phyloP scores from a whole-genome alignment of 257 asterid species.

The Marsdenia floribunda region DNA sequence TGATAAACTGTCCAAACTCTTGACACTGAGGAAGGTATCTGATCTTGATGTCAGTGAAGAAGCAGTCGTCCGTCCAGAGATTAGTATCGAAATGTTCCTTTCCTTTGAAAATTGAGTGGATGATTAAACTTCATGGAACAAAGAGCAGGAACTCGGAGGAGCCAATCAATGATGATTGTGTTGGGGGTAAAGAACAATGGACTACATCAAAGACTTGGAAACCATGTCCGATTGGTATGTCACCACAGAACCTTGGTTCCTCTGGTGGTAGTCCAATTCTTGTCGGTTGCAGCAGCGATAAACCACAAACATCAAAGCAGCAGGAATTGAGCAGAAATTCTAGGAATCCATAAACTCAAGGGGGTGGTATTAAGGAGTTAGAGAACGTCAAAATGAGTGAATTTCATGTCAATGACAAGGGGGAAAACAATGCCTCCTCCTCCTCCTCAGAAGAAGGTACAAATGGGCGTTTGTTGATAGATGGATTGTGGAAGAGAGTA shows the following conservation, averaged over 20 bases:
- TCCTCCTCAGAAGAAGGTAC: too few relatives aligned
- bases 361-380: constrained; percentile 24
- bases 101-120: constrained; percentile 42
- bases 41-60: constrained; percentile 16
- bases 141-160: constrained; percentile 26
- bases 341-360: constrained; percentile 52
- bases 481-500: constrained; percentile 63
- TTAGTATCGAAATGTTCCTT: constrained; percentile 23
- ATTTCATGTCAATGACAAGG: constrained; percentile 10
- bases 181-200: constrained; percentile 38
- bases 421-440: not conserved
- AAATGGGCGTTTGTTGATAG: constrained; percentile 56
- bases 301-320: constrained; percentile 17
- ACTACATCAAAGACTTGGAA: constrained; percentile 52
- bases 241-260: constrained; percentile 53
- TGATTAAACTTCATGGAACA: constrained; percentile 21
- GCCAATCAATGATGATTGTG: constrained; percentile 2
- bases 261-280: constrained; percentile 58
- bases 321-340: constrained; percentile 17
- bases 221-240: constrained; percentile 79
- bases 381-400: constrained; percentile 21
- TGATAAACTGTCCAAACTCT: constrained; percentile 56
- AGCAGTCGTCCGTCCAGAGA: constrained; percentile 8
- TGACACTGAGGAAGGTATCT: constrained; percentile 19
- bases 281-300: constrained; percentile 32